A percentile compares a stretch with the other conserved stretches of the same genome.
Evolutionary conservation across 345 rosid species (phyloP).

Genomic region (Hibiscus mutabilis): DNA sequence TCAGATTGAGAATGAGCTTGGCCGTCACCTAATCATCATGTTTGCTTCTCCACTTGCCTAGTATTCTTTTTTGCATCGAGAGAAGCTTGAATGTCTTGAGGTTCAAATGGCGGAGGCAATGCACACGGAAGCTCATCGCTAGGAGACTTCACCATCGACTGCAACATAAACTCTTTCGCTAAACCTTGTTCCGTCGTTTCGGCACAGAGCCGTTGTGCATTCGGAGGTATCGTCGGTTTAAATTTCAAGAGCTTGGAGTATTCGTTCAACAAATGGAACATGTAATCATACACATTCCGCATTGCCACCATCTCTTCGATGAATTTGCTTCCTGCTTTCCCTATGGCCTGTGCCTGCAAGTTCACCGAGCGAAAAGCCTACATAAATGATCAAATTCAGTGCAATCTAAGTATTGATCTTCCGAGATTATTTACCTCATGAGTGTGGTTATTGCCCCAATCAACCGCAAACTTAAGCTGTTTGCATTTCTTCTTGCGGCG

Average conservation of each 20-base stretch:
- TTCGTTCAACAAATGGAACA: constrained; percentile 59
- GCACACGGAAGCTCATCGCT: constrained; percentile 43
- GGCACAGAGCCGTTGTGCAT: constrained; percentile 15
- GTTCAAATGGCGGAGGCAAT: constrained; percentile 40
- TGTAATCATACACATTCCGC: constrained; percentile 63
- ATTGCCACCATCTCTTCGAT: constrained; percentile 46
- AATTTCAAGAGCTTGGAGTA: constrained; percentile 55
- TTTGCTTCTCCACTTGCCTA: constrained; percentile 33
- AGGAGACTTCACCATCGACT: constrained; percentile 49
- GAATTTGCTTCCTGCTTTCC: constrained; percentile 46
- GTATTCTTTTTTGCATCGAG: constrained; percentile 27
- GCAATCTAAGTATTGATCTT: background rate
- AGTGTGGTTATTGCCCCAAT: constrained; percentile 60
- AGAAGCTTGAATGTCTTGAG: constrained; percentile 27
- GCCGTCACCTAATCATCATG: background rate
- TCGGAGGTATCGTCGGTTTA: constrained; percentile 34
- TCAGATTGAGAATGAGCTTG: constrained; percentile 36
- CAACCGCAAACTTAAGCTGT: constrained; percentile 59
- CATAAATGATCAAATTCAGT: background rate
- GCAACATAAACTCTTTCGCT: constrained; percentile 45
- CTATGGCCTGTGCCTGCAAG: constrained; percentile 53
- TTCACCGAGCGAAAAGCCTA: background rate
- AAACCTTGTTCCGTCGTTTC: constrained; percentile 17
- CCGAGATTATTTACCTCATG: constrained; percentile 13
- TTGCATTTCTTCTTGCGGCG: constrained; percentile 39